phyloP scores from a whole-genome alignment of 352 stramenopile species.

The Thraustochytrium sp. region DNA sequence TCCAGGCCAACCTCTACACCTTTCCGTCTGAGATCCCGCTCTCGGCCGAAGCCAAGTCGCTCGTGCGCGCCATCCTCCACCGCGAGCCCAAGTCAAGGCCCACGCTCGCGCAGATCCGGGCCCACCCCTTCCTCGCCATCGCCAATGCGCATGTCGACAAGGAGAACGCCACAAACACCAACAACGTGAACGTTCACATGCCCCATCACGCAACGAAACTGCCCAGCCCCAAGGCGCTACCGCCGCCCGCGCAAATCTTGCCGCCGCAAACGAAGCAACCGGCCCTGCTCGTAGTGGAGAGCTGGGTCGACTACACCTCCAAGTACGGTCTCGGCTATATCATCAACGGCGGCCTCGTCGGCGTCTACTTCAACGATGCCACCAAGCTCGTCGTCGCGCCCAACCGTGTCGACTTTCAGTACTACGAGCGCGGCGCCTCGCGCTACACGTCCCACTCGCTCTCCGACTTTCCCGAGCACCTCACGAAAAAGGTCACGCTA shows the following conservation, averaged over 20 bases:
- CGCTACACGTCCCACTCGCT: slow-evolving; percentile 51
- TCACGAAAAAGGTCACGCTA: slow-evolving; percentile 97
- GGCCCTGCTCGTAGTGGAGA: slow-evolving; percentile 75
- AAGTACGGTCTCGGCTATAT: slow-evolving; percentile 99
- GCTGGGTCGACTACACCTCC: slow-evolving; percentile 97
- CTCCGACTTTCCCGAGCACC: slow-evolving; percentile 66
- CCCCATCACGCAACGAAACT: neutral
- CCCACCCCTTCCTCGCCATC: slow-evolving; percentile 63
- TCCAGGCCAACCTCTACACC: slow-evolving; percentile 88
- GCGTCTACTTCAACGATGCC: slow-evolving; percentile 98
- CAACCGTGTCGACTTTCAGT: slow-evolving; percentile 80
- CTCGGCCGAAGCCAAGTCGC: slow-evolving; percentile 64
- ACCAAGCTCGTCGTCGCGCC: slow-evolving; percentile 91
- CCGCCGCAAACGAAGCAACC: too few relatives aligned
- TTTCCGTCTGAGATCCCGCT: slow-evolving; percentile 83
- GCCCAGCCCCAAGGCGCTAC: neutral
- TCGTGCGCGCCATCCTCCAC: slow-evolving; percentile 67
- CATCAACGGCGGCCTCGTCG: slow-evolving; percentile 83
- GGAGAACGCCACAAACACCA: neutral
- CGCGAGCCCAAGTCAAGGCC: slow-evolving; percentile 64
- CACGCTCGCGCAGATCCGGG: slow-evolving; percentile 66
- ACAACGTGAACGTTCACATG: neutral
- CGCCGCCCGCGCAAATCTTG: neutral
- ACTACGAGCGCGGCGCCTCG: slow-evolving; percentile 76
- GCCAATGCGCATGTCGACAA: neutral